These are phyloP conservation scores for Cadophora malorum DNA, from an alignment of 2,329 filamentous ascomycete genomes.

Conservation along the genomic window DNA sequence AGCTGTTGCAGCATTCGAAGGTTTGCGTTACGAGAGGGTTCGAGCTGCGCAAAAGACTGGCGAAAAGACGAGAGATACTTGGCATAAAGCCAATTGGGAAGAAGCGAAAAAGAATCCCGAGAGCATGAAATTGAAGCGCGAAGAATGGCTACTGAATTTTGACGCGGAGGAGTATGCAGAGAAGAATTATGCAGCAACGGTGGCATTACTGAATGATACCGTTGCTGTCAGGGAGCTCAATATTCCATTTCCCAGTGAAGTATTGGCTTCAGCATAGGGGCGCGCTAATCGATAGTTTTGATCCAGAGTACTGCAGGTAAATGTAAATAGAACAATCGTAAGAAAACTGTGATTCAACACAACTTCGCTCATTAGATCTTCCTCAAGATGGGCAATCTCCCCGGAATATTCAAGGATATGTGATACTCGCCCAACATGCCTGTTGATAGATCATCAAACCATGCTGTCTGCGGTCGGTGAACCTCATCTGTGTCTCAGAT, in stretches of 20 bases:
- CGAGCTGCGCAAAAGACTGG: slow-evolving; percentile 39
- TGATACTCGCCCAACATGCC: too few relatives aligned
- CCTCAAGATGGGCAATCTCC: too few relatives aligned
- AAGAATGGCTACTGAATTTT: slow-evolving; percentile 37
- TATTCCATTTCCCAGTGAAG: slow-evolving; percentile 22
- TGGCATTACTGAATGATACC: slow-evolving; percentile 29
- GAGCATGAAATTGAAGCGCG: slow-evolving; percentile 33
- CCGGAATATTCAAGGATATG: too few relatives aligned
- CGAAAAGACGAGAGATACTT: slow-evolving; percentile 34
- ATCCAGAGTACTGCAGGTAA: background rate
- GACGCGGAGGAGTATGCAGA: slow-evolving; percentile 39
- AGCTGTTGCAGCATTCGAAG: slow-evolving; percentile 33
- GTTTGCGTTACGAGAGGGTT: slow-evolving; percentile 38
- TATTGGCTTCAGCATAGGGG: slow-evolving; percentile 22
- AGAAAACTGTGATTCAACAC: background rate
- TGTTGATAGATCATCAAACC: too few relatives aligned
- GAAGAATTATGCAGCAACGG: slow-evolving; percentile 34
- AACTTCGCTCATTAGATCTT: background rate
- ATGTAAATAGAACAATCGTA: background rate
- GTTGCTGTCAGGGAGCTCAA: slow-evolving; percentile 28
- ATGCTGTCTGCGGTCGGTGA: too few relatives aligned
- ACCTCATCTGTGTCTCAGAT: too few relatives aligned
- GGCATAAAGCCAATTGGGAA: slow-evolving; percentile 39
- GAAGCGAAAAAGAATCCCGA: slow-evolving; percentile 38
- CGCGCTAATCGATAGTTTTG: background rate